Evolutionary conservation across 2,329 filamentous ascomycete species (phyloP).

Genomic region (Fusarium solani-melongenae): DNA sequence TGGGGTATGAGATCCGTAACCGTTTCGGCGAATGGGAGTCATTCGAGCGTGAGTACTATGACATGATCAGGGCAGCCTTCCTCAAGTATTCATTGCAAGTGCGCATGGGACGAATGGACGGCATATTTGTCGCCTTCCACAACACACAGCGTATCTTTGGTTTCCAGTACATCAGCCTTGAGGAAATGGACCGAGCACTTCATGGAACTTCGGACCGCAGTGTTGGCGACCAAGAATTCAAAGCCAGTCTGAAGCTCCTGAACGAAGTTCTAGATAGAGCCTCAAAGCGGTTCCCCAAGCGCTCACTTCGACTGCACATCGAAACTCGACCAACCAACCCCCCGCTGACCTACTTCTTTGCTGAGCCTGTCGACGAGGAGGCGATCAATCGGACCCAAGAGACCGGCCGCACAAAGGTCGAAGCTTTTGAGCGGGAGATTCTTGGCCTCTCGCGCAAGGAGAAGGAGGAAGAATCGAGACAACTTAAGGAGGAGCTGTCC

Average conservation of each 20-base stretch:
- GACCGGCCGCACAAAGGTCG: slow-evolving; percentile 70
- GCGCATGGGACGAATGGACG: slow-evolving; percentile 97
- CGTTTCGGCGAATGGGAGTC: slow-evolving; percentile 86
- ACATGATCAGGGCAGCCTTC: slow-evolving; percentile 95
- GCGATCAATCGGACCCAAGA: slow-evolving; percentile 81
- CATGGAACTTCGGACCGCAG: slow-evolving; percentile 77
- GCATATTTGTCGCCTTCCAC: slow-evolving; percentile 96
- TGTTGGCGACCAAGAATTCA: slow-evolving; percentile 88
- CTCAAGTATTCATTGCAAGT: slow-evolving; percentile 97
- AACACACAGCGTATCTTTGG: slow-evolving; percentile 96
- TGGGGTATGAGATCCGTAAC: slow-evolving; percentile 86
- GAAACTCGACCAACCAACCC: slow-evolving; percentile 73
- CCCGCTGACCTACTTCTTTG: slow-evolving; percentile 89
- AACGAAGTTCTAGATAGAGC: slow-evolving; percentile 84
- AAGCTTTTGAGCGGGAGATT: slow-evolving; percentile 74
- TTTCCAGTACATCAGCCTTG: slow-evolving; percentile 90
- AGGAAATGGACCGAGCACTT: slow-evolving; percentile 90
- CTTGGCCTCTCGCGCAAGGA: slow-evolving; percentile 59
- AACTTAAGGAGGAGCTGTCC: slow-evolving; percentile 3
- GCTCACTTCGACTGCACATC: slow-evolving; percentile 82
- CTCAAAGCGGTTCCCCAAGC: slow-evolving; percentile 77
- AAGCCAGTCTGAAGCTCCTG: slow-evolving; percentile 79
- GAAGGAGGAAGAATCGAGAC: slow-evolving; percentile 36
- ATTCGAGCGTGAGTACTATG: slow-evolving; percentile 94
- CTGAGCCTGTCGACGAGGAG: slow-evolving; percentile 80